These are phyloP conservation scores for Begonia fuchsioides DNA, from an alignment of 306 rosid genomes.

Conservation along the genomic window DNA sequence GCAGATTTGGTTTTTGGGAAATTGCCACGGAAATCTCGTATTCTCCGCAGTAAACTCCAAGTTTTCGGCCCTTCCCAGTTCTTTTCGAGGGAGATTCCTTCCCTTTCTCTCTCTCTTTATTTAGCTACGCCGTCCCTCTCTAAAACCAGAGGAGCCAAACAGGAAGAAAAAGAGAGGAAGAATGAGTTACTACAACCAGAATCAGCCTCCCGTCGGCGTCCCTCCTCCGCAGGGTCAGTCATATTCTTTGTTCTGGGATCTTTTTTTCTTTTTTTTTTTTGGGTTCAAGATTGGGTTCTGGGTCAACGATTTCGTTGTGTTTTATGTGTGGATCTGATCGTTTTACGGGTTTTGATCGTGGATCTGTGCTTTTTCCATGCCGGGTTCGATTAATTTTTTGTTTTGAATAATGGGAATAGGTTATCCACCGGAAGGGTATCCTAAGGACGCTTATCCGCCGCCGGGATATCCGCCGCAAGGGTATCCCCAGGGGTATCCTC, in stretches of 20 bases:
- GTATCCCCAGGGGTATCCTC: slow-evolving; percentile 44
- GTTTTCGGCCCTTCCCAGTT: too few species aligned
- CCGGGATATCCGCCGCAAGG: slow-evolving; percentile 18
- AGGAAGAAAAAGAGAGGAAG: not conserved
- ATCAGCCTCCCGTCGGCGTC: slow-evolving; percentile 80
- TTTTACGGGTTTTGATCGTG: not conserved
- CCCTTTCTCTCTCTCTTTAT: not conserved
- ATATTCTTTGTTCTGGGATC: too few species aligned
- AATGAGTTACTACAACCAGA: slow-evolving; percentile 81
- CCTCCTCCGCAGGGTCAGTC: slow-evolving; percentile 75
- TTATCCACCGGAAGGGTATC: slow-evolving; percentile 18
- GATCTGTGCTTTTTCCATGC: not conserved
- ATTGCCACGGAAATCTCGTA: too few species aligned
- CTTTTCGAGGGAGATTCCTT: too few species aligned
- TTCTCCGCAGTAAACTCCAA: too few species aligned
- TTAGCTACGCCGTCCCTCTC: not conserved
- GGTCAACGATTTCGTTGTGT: not conserved
- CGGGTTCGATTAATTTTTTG: not conserved
- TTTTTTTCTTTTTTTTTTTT: too few species aligned
- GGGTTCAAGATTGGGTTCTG: too few species aligned
- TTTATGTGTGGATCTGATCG: not conserved
- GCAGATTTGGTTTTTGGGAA: too few species aligned
- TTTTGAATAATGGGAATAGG: not conserved
- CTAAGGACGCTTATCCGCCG: slow-evolving; percentile 37
- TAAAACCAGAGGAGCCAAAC: not conserved